These are phyloP conservation scores for Ambrosia trifida DNA, from an alignment of 129 eudicot genomes.

Conservation along the genomic window DNA sequence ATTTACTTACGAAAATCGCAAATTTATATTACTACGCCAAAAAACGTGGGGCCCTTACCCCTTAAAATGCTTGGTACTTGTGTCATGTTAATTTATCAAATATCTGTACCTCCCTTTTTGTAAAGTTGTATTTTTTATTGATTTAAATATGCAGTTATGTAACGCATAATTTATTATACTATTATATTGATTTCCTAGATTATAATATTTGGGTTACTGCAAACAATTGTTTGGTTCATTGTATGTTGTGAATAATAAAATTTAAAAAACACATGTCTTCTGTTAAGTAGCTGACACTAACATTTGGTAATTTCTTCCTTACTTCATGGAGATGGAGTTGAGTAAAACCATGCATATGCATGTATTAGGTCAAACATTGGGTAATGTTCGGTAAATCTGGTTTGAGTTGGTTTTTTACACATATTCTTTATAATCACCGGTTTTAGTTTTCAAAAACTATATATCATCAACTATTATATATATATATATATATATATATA, in stretches of 20 bases:
- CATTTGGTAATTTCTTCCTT: conserved; percentile 43
- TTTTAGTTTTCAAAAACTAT: not conserved
- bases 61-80: no score
- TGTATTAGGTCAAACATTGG: conserved; percentile 17
- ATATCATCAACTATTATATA: not conserved
- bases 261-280: conserved; percentile 26
- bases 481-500: no score
- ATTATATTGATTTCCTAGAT: conserved; percentile 30
- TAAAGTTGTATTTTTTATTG: not conserved
- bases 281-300: conserved; percentile 34
- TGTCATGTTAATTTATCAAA: no score
- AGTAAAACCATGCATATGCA: conserved; percentile 29
- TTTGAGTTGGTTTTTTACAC: not conserved
- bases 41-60: no score
- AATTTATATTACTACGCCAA: no score
- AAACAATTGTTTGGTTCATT: conserved; percentile 37
- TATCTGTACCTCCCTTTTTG: not conserved
- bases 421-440: not conserved
- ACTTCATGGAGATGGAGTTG: conserved; percentile 38
- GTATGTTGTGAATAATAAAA: conserved; percentile 26
- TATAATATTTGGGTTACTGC: conserved; percentile 38
- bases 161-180: not conserved
- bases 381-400: not conserved
- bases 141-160: not conserved
- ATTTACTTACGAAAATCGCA: no score